phyloP scores from a whole-genome alignment of 768 basidiomycete species.

The Mycena haematopus region DNA sequence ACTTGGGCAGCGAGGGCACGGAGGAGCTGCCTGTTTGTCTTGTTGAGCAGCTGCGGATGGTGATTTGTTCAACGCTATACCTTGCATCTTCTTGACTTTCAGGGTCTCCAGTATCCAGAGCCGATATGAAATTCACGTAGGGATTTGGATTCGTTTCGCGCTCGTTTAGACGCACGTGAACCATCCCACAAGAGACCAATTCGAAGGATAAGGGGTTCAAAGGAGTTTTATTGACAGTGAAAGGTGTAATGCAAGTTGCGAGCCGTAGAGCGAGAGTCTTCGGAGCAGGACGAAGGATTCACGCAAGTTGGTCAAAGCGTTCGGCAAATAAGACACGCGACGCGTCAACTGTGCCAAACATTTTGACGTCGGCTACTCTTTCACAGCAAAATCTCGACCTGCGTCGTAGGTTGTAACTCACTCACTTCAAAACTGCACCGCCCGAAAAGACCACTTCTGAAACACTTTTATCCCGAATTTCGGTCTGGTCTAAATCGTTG shows the following conservation, averaged over 20 bases:
- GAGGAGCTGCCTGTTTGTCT: conserved; percentile 59
- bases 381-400: too few relatives aligned
- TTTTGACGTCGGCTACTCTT: background rate
- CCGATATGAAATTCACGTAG: conserved; percentile 76
- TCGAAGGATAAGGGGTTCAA: too few relatives aligned
- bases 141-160: conserved; percentile 39
- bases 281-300: background rate
- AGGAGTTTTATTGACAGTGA: too few relatives aligned
- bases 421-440: too few relatives aligned
- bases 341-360: conserved; percentile 4
- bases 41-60: background rate
- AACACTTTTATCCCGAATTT: too few relatives aligned
- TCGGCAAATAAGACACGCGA: background rate
- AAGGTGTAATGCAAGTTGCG: too few relatives aligned
- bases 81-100: conserved; percentile 66
- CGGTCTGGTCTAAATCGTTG: too few relatives aligned
- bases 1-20: conserved; percentile 86
- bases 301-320: background rate
- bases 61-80: background rate
- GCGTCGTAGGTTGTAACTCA: too few relatives aligned
- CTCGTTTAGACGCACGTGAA: conserved; percentile 27
- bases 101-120: conserved; percentile 50
- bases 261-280: background rate
- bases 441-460: too few relatives aligned
- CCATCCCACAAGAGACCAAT: too few relatives aligned